Evolutionary conservation across 495 filamentous ascomycete species (phyloP), one percentile per base, ranked within the genome.

Genomic region (Margaritispora aquatica): DNA sequence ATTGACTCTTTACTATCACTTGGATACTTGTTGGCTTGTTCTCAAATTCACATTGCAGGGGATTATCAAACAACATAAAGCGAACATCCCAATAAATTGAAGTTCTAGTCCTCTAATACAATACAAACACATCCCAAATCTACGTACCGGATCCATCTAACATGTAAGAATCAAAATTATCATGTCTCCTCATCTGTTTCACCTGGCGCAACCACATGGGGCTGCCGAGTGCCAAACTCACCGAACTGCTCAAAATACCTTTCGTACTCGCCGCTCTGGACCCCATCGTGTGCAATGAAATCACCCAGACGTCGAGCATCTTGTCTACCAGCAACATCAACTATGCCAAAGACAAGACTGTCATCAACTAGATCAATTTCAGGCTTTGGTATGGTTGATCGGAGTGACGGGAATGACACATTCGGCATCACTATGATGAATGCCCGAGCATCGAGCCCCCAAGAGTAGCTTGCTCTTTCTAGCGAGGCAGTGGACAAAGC

Each of bases 211-310:
- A 17, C 26, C 10, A 17, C 11, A n/a, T 8, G 38, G 19, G 15
- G 8, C 7, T 44, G 17, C 17, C 15, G 38, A 44, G 7, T 44
- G 13, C 29, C 29, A 8, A 84, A 77, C 9, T 80, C 81, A 47
- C 94, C 68, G 64, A 96, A 96, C 17, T 80, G 77, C 24, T 95
- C 91, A 46, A 80, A 78, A 69, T 92, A 95, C 66, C 82, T 85
- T 62, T 86, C 86, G 70, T 87, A 90, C 56, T 72, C 60, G 2
- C 68, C 69, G 38, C 74, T 75, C 36, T 77, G 65, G 27, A 73
- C 71, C 13, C 63, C 67, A 26, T 66, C 71, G 26, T 81, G 76
- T 8, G 76, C 78, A 46, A 79, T 77, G 5, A 77, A 79, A 7
- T 79, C 82, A 50, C 87, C 81, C 11, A 85, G 66, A 49, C 82